Conservation (phyloP, 2,329 filamentous ascomycete genomes). For the Curvularia spicifera region DNA sequence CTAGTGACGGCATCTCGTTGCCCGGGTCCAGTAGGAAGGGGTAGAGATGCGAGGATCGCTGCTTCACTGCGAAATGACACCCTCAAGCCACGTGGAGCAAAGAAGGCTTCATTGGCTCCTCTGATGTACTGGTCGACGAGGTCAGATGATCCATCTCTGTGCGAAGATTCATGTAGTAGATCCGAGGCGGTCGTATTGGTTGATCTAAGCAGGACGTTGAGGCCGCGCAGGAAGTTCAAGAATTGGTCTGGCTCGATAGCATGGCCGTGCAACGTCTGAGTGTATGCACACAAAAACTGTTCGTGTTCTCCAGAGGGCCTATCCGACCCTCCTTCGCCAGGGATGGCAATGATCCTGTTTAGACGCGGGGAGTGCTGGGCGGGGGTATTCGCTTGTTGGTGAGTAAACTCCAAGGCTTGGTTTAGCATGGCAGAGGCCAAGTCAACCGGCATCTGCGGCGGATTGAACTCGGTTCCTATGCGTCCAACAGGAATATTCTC, state of each 20-base stretch:
- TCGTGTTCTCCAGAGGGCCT: conserved; percentile 19
- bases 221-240: conserved; percentile 42
- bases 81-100: conserved; percentile 39
- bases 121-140: conserved; percentile 37
- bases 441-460: conserved; percentile 9
- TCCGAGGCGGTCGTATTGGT: conserved; percentile 16
- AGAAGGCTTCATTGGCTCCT: conserved; percentile 42
- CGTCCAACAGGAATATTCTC: conserved; percentile 34
- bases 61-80: conserved; percentile 36
- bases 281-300: conserved; percentile 40
- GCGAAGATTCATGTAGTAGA: conserved; percentile 9
- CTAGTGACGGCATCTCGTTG: conserved; percentile 30
- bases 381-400: conserved; percentile 33
- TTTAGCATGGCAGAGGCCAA: conserved; percentile 24
- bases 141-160: conserved; percentile 1
- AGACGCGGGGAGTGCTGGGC: conserved; percentile 34
- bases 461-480: conserved; percentile 5
- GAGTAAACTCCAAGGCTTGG: conserved; percentile 36
- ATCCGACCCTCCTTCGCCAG: conserved; percentile 20
- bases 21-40: conserved; percentile 32
- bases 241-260: conserved; percentile 41
- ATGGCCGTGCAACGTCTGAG: conserved; percentile 38
- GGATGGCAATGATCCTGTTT: conserved; percentile 35
- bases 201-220: conserved; percentile 38
- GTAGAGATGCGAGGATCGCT: conserved; percentile 27